Conservation (phyloP, 2,329 filamentous ascomycete species). For the Microsporum canis region DNA sequence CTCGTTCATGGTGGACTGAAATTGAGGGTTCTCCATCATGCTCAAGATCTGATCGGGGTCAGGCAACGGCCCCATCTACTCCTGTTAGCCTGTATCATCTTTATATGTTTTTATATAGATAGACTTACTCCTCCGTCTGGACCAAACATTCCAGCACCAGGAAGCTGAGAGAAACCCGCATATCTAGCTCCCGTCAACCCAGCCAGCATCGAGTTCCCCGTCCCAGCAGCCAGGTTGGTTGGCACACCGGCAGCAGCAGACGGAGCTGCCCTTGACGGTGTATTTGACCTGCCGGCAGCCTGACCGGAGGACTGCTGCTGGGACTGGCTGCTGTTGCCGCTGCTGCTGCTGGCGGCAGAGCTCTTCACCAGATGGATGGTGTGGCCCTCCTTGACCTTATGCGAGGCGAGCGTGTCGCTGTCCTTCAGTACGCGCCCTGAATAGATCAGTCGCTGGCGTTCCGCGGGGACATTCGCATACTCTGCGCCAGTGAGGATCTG, state of each 20-base stretch:
- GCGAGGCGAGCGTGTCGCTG: conserved; percentile 67
- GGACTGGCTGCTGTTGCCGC: conserved; percentile 25
- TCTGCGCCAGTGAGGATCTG: conserved; percentile 69
- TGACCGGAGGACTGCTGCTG: conserved; percentile 16
- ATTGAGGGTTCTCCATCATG: conserved; percentile 80
- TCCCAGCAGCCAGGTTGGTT: conserved; percentile 39
- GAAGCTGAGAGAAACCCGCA: conserved; percentile 72
- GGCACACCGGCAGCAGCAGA: conserved; percentile 29
- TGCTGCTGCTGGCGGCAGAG: conserved; percentile 56
- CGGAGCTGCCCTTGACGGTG: neutral
- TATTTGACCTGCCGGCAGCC: conserved; percentile 12
- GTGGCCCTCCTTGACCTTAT: conserved; percentile 94
- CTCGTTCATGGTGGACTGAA: conserved; percentile 81
- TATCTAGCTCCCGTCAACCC: conserved; percentile 87
- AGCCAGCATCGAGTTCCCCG: conserved; percentile 76
- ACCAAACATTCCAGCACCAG: conserved; percentile 78
- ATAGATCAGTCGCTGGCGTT: conserved; percentile 92
- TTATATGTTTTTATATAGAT: neutral
- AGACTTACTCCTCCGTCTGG: conserved; percentile 80
- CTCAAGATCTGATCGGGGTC: conserved; percentile 68
- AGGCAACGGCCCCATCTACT: conserved; percentile 78
- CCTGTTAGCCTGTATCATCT: neutral
- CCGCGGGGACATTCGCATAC: conserved; percentile 73
- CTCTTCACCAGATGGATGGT: conserved; percentile 96
- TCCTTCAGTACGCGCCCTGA: conserved; percentile 96